A percentile compares a stretch with the other conserved stretches of the same genome.
These are phyloP conservation scores for Epithemia pelagica DNA, from an alignment of 108 stramenopile species.

Conservation along the genomic window DNA sequence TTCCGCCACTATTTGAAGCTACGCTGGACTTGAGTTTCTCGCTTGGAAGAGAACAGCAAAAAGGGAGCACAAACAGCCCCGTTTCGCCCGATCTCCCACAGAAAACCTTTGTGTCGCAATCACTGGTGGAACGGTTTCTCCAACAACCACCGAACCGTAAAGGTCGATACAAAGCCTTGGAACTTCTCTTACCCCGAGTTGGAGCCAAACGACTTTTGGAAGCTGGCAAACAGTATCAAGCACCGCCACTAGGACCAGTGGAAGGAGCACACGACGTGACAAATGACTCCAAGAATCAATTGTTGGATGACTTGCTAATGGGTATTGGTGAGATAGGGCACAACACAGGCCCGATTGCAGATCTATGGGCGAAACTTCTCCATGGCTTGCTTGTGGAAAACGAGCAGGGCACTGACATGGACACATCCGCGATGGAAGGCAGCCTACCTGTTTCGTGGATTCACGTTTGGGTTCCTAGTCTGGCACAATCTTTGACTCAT, in stretches of 20 bases:
- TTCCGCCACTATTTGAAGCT: slow-evolving; percentile 41
- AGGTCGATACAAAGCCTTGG: slow-evolving; percentile 56
- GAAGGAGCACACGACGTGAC: not conserved
- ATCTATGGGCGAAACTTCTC: slow-evolving; percentile 43
- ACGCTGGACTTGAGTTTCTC: slow-evolving; percentile 21
- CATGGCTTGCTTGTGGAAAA: slow-evolving; percentile 13
- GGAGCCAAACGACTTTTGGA: slow-evolving; percentile 15
- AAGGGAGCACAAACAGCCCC: not conserved
- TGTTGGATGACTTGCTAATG: slow-evolving; percentile 33
- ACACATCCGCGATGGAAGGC: not conserved
- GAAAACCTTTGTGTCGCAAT: slow-evolving; percentile 7
- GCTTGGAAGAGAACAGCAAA: slow-evolving; percentile 9
- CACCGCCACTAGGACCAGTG: not conserved
- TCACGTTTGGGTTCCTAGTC: slow-evolving; percentile 32
- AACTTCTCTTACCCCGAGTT: slow-evolving; percentile 40
- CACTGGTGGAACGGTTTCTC: slow-evolving; percentile 27
- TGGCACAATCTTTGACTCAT: slow-evolving; percentile 32
- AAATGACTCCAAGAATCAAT: not conserved
- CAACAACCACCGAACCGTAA: slow-evolving; percentile 44
- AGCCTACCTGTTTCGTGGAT: slow-evolving; percentile 20
- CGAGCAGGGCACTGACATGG: not conserved
- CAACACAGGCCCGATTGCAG: slow-evolving; percentile 47
- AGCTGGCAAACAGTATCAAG: not conserved
- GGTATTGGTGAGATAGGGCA: slow-evolving; percentile 42
- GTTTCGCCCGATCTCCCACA: not conserved